Conservation (phyloP, 257 asterid species). For the Ilex aquifolium region DNA sequence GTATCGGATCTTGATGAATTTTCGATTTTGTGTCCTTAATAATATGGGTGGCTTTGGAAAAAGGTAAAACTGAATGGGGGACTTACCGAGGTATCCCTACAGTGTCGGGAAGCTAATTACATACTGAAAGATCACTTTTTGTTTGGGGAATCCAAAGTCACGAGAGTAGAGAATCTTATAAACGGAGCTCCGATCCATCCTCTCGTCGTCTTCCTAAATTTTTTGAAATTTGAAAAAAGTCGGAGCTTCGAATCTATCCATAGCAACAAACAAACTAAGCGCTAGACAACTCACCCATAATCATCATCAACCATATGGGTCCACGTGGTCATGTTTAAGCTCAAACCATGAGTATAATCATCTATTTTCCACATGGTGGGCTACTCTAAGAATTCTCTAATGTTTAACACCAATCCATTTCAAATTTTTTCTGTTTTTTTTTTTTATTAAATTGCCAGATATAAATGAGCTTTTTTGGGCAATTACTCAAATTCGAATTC, state of each 20-base stretch:
- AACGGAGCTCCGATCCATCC: too few relatives aligned
- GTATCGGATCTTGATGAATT: too few relatives aligned
- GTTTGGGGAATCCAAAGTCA: slow-evolving; percentile 24
- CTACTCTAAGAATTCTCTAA: too few relatives aligned
- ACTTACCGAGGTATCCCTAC: slow-evolving; percentile 16
- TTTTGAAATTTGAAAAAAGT: slow-evolving; percentile 3
- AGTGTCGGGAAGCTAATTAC: background rate
- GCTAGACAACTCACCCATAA: slow-evolving; percentile 23
- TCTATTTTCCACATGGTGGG: too few relatives aligned
- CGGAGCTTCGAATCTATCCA: slow-evolving; percentile 12
- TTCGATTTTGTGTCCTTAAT: too few relatives aligned
- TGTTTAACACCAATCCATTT: too few relatives aligned
- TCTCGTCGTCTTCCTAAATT: background rate
- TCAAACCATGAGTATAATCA: background rate
- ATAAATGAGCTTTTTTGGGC: too few relatives aligned
- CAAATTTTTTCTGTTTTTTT: too few relatives aligned
- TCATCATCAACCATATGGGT: slow-evolving; percentile 12
- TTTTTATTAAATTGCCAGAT: too few relatives aligned
- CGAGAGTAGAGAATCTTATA: slow-evolving; percentile 22
- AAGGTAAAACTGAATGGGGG: too few relatives aligned
- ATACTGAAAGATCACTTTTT: slow-evolving; percentile 1
- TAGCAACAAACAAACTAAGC: slow-evolving; percentile 10
- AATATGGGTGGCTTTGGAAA: too few relatives aligned
- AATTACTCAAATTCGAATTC: too few relatives aligned
- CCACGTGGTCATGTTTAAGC: slow-evolving; percentile 36